Conservation (phyloP, 345 rosid species). For the Gossypium australe region DNA sequence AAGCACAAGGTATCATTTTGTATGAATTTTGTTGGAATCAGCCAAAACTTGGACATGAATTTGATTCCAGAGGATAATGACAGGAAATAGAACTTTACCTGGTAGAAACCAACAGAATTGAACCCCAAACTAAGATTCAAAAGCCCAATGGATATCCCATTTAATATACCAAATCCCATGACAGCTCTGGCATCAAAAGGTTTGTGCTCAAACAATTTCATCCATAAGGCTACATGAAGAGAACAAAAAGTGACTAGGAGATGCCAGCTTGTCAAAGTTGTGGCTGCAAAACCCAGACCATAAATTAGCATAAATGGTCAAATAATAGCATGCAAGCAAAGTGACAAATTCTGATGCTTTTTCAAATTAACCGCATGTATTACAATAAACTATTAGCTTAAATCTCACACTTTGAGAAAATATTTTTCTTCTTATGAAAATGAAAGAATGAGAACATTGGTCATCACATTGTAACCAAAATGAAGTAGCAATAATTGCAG, state of each 20-base stretch:
- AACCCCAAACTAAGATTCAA: conserved; percentile 97
- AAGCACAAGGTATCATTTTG: not conserved
- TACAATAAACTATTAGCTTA: not conserved
- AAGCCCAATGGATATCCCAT: conserved; percentile 95
- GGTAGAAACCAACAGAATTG: conserved; percentile 97
- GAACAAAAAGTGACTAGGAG: conserved; percentile 97
- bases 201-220: conserved; percentile 97
- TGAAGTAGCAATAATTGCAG: not conserved
- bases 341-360: not conserved
- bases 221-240: conserved; percentile 94
- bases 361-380: not conserved
- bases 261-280: conserved; percentile 99
- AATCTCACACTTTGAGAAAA: not conserved
- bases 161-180: conserved; percentile 97
- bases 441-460: not conserved
- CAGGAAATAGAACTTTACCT: conserved; percentile 41
- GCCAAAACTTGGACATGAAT: not conserved
- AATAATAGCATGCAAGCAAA: not conserved
- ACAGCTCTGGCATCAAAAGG: conserved; percentile 99
- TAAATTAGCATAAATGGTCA: conserved; percentile 10
- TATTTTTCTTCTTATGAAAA: not conserved
- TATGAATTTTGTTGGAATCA: not conserved
- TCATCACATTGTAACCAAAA: not conserved
- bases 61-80: not conserved
- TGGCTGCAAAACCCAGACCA: conserved; percentile 46